Percentiles rank a stretch among this genome's conserved stretches.
These are phyloP conservation scores for Solanum hybrid DNA, from an alignment of 305 asterid species.

Conservation along the genomic window DNA sequence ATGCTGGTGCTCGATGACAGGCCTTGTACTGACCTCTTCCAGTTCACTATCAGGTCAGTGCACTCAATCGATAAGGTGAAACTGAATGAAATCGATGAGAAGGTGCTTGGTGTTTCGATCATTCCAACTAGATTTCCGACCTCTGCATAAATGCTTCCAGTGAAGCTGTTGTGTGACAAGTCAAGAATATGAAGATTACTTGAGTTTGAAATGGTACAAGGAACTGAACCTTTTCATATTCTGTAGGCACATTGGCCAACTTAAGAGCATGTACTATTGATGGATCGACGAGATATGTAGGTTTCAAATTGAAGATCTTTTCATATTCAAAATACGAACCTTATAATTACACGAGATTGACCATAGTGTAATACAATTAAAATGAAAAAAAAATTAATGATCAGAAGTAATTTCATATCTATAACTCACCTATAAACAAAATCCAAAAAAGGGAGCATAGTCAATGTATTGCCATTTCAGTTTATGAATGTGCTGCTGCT, in stretches of 20 bases:
- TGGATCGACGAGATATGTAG: neutral
- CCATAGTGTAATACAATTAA: neutral
- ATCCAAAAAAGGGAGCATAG: neutral
- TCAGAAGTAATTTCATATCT: neutral
- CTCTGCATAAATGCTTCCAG: slow-evolving; percentile 17
- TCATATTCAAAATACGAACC: neutral
- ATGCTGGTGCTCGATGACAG: slow-evolving; percentile 12
- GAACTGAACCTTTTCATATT: slow-evolving; percentile 8
- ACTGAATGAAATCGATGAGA: neutral
- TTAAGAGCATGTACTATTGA: neutral
- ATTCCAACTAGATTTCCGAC: slow-evolving; percentile 17
- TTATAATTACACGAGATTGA: neutral
- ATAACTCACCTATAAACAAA: neutral
- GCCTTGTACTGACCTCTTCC: slow-evolving; percentile 23
- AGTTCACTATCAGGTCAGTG: slow-evolving; percentile 12
- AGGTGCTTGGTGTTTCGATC: slow-evolving; percentile 10
- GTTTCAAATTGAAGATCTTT: neutral
- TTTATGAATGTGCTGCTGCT: neutral
- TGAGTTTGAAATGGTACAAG: slow-evolving; percentile 11
- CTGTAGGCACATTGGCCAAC: neutral
- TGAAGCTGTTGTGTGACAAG: slow-evolving; percentile 14
- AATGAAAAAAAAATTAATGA: neutral
- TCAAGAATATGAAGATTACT: slow-evolving; percentile 19
- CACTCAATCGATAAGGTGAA: slow-evolving; percentile 5
- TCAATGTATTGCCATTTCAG: neutral